phyloP scores from a whole-genome alignment of 1,284 basidiomycete genomes.

The Boletus albobrunnescens region DNA sequence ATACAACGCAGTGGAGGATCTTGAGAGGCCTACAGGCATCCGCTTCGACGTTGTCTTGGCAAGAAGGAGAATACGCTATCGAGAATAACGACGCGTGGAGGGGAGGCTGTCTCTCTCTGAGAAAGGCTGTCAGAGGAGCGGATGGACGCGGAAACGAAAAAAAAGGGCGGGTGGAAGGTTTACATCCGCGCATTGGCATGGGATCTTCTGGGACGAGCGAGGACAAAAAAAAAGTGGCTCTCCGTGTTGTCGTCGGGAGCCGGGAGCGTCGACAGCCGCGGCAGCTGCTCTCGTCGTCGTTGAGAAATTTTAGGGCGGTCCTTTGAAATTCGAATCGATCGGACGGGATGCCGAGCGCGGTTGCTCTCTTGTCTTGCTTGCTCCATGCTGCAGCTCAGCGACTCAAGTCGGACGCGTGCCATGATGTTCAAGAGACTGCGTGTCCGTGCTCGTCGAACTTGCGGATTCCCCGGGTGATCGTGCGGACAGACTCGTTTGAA shows the following conservation, averaged over 20 bases:
- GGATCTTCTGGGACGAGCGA: constrained; percentile 18
- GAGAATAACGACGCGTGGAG: constrained; percentile 6
- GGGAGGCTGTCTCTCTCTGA: constrained; percentile 6
- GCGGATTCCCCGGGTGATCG: constrained; percentile 6
- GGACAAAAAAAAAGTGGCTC: constrained; percentile 18
- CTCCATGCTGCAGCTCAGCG: no score
- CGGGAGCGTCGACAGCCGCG: constrained; percentile 25
- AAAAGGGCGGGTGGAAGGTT: constrained; percentile 17
- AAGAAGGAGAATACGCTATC: constrained; percentile 8
- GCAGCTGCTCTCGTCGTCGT: constrained; percentile 20
- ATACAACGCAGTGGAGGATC: constrained; percentile 16
- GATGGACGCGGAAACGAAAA: constrained; percentile 30
- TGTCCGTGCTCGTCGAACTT: not conserved
- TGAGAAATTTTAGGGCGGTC: constrained; percentile 23
- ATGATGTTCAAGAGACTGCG: not conserved
- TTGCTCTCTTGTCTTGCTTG: constrained; percentile 10
- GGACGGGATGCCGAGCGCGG: constrained; percentile 1
- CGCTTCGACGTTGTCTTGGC: constrained; percentile 15
- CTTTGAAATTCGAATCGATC: constrained; percentile 32
- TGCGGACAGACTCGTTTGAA: not conserved
- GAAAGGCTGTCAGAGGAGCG: constrained; percentile 11
- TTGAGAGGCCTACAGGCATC: constrained; percentile 21
- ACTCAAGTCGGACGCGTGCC: constrained; percentile 2
- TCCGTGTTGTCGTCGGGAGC: constrained; percentile 27
- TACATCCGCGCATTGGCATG: constrained; percentile 32